Evolutionary conservation across 768 basidiomycete species (phyloP).

Genomic region (Fibroporia radiculosa): DNA sequence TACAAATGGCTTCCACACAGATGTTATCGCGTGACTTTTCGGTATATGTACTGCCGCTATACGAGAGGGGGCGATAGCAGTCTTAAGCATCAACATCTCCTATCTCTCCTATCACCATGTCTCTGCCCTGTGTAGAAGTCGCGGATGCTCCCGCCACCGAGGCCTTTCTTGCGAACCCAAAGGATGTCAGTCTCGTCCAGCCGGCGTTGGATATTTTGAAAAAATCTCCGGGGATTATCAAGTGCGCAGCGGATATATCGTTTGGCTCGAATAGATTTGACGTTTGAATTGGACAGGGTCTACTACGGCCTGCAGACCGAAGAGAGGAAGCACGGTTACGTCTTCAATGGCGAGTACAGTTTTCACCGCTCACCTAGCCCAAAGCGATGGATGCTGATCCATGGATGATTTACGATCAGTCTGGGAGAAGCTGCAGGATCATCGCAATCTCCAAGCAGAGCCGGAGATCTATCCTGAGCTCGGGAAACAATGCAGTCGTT

Average conservation of each 20-base stretch:
- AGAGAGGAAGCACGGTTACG: slow-evolving; percentile 10
- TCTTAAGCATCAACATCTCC: too few species aligned
- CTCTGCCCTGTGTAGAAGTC: slow-evolving; percentile 12
- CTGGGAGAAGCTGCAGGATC: slow-evolving; percentile 9
- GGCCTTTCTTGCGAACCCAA: slow-evolving; percentile 9
- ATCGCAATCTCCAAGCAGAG: slow-evolving; percentile 1
- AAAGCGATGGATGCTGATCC: not conserved
- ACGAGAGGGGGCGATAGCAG: too few species aligned
- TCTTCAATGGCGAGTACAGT: slow-evolving; percentile 9
- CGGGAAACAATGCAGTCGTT: not conserved
- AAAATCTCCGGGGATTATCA: not conserved
- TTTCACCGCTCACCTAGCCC: not conserved
- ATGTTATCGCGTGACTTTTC: too few species aligned
- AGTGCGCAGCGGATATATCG: not conserved
- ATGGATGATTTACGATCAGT: not conserved
- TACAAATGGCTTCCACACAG: too few species aligned
- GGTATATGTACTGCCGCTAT: too few species aligned
- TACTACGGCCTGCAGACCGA: slow-evolving; percentile 12
- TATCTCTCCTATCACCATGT: too few species aligned
- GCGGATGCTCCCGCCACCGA: slow-evolving; percentile 9
- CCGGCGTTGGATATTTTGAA: slow-evolving; percentile 10
- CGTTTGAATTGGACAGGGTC: slow-evolving; percentile 1
- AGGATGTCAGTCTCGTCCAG: slow-evolving; percentile 9
- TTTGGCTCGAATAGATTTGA: not conserved
- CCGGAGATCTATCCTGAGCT: slow-evolving; percentile 8